Percentiles rank a stretch among this genome's conserved stretches.
These are phyloP conservation scores for Perilla frutescens DNA, from an alignment of 257 asterid species.

Conservation along the genomic window DNA sequence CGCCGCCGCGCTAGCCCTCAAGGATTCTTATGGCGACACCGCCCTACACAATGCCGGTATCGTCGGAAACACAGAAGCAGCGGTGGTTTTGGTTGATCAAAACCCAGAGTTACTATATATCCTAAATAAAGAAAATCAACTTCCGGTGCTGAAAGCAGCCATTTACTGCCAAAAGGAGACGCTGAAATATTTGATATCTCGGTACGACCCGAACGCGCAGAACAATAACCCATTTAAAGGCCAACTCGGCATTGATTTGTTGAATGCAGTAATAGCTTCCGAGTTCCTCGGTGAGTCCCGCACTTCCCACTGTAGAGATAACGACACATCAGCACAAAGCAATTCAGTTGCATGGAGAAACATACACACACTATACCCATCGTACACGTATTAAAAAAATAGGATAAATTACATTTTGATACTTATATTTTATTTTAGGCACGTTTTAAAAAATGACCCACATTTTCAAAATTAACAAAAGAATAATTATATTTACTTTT, in stretches of 20 bases:
- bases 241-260: neutral
- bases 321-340: too few species aligned
- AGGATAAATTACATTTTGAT: too few species aligned
- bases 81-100: neutral
- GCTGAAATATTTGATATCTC: neutral
- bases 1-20: neutral
- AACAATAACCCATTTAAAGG: neutral
- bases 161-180: neutral
- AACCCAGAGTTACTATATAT: neutral
- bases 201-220: neutral
- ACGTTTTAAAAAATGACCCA: too few species aligned
- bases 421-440: too few species aligned
- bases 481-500: too few species aligned
- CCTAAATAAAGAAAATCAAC: neutral
- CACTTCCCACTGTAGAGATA: too few species aligned
- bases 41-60: neutral
- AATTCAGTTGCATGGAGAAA: too few species aligned
- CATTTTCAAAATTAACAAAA: too few species aligned
- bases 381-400: too few species aligned
- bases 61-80: neutral
- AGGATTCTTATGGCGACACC: neutral
- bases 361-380: too few species aligned
- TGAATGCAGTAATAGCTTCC: neutral
- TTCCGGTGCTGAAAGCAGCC: neutral
- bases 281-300: too few species aligned